Base-by-base conservation (phyloP, 2,329 filamentous ascomycete genomes). In the Paecilomyces formosus region DNA sequence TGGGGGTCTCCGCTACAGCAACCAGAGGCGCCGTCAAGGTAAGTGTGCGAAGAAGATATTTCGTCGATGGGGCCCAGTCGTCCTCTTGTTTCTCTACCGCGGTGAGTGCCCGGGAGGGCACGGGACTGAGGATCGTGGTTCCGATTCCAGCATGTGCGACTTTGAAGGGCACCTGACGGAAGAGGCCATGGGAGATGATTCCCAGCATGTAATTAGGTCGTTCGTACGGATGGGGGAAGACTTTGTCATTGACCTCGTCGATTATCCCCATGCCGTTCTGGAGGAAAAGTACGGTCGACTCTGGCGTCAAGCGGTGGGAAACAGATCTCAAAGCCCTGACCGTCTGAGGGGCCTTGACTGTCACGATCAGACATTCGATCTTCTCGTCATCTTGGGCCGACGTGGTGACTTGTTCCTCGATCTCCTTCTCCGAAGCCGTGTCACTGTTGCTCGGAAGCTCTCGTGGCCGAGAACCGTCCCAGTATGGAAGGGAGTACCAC, bases 221-320 rank as follows among this genome's bases (percentile, higher is more conserved):
- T 0, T 76, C 78, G 0, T 75, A 70, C 0, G 83, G 79, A 61
- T 92, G 82, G 0, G 84, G 81, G 64, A 96, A 97, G 28, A 95
- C 72, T 11, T 81, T 73, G 33, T 81, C 74, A 65, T 90, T 91
- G 49, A 97, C 81, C 54, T 86, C 82, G 54, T 97, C 92, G n/a
- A 91, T 79, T 1, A 91, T 78, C 0, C 94, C 93, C 73, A 97
- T 84, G 0, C 92, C 91, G 62, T 93, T 89, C 58, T 91, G 88
- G 58, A 95, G 72, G 57, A 96, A 82, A 60, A 89, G 85, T 7
- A 96, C 82, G 0, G 90, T 89, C 1, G 88, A 90, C 28, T 85
- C 77, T 2, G 82, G 77, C 51, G 83, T 80, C n/a, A 95, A 75
- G 9, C 90, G 83, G 62, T 85, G 81, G 2, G 86, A 81, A 56